Percentiles rank a stretch among this genome's conserved stretches.
Conservation (phyloP, 805 yeast species). For the Wickerhamiella occidentalis region DNA sequence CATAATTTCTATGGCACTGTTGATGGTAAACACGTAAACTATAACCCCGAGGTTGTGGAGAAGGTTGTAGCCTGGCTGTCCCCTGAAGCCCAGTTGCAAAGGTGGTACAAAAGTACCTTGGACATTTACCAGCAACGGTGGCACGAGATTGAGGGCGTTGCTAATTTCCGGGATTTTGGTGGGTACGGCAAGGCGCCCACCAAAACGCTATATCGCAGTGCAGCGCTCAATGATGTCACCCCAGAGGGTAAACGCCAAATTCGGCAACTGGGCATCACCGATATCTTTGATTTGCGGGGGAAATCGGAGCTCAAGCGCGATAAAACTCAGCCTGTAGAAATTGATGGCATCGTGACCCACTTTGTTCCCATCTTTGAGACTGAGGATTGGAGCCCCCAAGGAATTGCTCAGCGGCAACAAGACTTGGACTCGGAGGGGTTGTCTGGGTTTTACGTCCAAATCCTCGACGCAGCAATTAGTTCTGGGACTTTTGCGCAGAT, state of each 20-base stretch:
- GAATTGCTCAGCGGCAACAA: slow-evolving; percentile 37
- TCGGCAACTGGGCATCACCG: slow-evolving; percentile 36
- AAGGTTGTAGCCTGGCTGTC: slow-evolving; percentile 36
- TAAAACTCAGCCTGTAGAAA: slow-evolving; percentile 33
- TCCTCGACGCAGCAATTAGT: slow-evolving; percentile 33
- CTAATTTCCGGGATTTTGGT: slow-evolving; percentile 70
- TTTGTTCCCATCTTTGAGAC: slow-evolving; percentile 47
- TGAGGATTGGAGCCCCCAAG: slow-evolving; percentile 51
- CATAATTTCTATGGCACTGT: slow-evolving; percentile 54
- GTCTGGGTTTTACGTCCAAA: slow-evolving; percentile 44
- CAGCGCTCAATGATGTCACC: slow-evolving; percentile 44
- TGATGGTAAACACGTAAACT: slow-evolving; percentile 36
- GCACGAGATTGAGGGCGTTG: slow-evolving; percentile 52
- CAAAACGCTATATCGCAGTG: slow-evolving; percentile 50
- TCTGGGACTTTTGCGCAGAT: slow-evolving; percentile 23
- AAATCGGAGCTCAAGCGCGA: slow-evolving; percentile 35
- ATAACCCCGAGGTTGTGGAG: slow-evolving; percentile 42
- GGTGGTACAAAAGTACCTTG: slow-evolving; percentile 36
- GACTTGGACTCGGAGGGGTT: background rate
- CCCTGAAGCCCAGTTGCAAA: slow-evolving; percentile 37
- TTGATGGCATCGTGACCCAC: slow-evolving; percentile 36
- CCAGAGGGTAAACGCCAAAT: slow-evolving; percentile 36
- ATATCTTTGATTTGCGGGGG: slow-evolving; percentile 59
- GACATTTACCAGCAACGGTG: slow-evolving; percentile 38
- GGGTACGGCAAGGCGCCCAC: slow-evolving; percentile 51